These are phyloP conservation scores for Berkeleyomyces rouxiae DNA, from an alignment of 2,329 filamentous ascomycete genomes.

Conservation along the genomic window DNA sequence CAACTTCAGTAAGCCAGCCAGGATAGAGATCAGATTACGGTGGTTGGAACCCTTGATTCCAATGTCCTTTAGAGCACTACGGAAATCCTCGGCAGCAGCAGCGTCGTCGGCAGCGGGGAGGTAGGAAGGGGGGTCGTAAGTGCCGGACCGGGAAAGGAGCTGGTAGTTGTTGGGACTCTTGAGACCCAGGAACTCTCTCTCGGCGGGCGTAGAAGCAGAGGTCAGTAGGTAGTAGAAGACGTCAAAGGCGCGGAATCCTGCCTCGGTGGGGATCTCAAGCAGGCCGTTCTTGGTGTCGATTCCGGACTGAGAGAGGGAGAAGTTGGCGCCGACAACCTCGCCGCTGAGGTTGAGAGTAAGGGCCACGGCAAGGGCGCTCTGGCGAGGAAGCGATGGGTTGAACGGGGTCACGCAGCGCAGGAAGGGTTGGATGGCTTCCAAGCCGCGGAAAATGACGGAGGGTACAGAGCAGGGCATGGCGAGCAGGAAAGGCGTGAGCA, in stretches of 20 bases:
- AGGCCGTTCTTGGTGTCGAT: slow-evolving; percentile 72
- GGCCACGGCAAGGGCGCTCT: slow-evolving; percentile 64
- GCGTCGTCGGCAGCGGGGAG: slow-evolving; percentile 84
- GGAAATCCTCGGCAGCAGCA: slow-evolving; percentile 85
- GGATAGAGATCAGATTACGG: slow-evolving; percentile 66
- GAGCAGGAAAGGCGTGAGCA: slow-evolving; percentile 65
- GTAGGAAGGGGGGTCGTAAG: slow-evolving; percentile 73
- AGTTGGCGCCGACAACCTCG: slow-evolving; percentile 54
- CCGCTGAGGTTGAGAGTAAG: slow-evolving; percentile 70
- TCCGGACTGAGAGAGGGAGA: slow-evolving; percentile 72
- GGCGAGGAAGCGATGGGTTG: slow-evolving; percentile 69
- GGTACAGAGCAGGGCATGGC: slow-evolving; percentile 69
- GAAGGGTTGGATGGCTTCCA: slow-evolving; percentile 74
- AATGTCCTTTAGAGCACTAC: slow-evolving; percentile 70
- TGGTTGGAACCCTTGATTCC: slow-evolving; percentile 80
- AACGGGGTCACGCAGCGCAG: slow-evolving; percentile 72
- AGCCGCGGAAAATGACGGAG: slow-evolving; percentile 54
- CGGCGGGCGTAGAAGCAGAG: slow-evolving; percentile 72
- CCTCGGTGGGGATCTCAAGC: slow-evolving; percentile 59
- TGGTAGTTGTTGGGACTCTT: slow-evolving; percentile 61
- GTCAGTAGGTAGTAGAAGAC: slow-evolving; percentile 95
- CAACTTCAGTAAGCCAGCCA: slow-evolving; percentile 77
- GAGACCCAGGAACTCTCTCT: slow-evolving; percentile 74
- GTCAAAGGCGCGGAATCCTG: slow-evolving; percentile 83
- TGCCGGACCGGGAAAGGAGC: slow-evolving; percentile 66